Percentiles rank a stretch among this genome's conserved stretches.
Evolutionary conservation across 768 basidiomycete species (phyloP).

Genomic region (Pholiota microspora): DNA sequence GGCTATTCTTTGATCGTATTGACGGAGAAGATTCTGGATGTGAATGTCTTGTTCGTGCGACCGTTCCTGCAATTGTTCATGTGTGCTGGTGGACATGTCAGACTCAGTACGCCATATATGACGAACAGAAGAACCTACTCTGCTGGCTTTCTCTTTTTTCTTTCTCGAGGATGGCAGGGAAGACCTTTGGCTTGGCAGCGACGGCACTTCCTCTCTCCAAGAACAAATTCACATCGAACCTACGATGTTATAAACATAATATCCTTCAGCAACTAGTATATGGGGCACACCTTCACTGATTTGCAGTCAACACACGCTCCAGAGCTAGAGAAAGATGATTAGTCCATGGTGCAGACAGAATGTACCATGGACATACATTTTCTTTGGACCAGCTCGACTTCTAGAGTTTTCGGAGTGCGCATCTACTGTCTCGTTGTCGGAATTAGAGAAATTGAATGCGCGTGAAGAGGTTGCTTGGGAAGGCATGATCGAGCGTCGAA

Average conservation of each 20-base stretch:
- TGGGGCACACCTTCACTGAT: constrained; percentile 43
- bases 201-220: constrained; percentile 44
- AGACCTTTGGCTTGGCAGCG: constrained; percentile 47
- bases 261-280: background rate
- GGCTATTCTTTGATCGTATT: constrained; percentile 40
- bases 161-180: constrained; percentile 41
- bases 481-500: constrained; percentile 10
- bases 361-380: constrained; percentile 17
- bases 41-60: constrained; percentile 43
- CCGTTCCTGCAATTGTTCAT: constrained; percentile 50
- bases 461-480: constrained; percentile 12
- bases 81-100: constrained; percentile 36
- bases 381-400: constrained; percentile 12
- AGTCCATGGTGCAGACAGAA: constrained; percentile 1
- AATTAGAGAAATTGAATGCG: constrained; percentile 12
- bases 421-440: constrained; percentile 18
- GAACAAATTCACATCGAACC: constrained; percentile 52
- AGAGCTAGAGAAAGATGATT: constrained; percentile 28
- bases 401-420: constrained; percentile 10
- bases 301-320: constrained; percentile 60
- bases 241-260: constrained; percentile 13
- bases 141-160: constrained; percentile 58
- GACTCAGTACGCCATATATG: background rate
- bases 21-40: constrained; percentile 41
- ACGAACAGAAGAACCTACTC: constrained; percentile 35